Evolutionary conservation across 768 basidiomycete genomes (phyloP).

Genomic region (Candolleomyces eurysporus): DNA sequence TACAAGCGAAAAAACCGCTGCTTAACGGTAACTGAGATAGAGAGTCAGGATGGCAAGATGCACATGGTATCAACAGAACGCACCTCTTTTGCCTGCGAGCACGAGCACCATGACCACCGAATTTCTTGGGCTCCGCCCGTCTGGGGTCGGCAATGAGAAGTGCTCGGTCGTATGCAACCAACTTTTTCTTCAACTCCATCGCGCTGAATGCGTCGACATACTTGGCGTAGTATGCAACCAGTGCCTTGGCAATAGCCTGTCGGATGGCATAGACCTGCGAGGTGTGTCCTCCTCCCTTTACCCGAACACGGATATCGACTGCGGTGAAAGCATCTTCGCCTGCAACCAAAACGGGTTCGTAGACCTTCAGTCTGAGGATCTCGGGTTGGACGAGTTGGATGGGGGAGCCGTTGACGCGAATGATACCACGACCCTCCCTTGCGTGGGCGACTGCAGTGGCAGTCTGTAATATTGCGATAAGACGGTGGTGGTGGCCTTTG

Average conservation of each 20-base stretch:
- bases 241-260: slow-evolving; percentile 96
- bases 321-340: slow-evolving; percentile 84
- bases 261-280: slow-evolving; percentile 99
- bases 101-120: slow-evolving; percentile 97
- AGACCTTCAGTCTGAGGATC: slow-evolving; percentile 96
- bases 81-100: slow-evolving; percentile 97
- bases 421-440: slow-evolving; percentile 92
- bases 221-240: slow-evolving; percentile 98
- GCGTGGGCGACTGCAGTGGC: slow-evolving; percentile 98
- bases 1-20: slow-evolving; percentile 31
- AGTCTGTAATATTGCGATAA: slow-evolving; percentile 52
- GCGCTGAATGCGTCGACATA: slow-evolving; percentile 97
- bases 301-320: slow-evolving; percentile 95
- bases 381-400: slow-evolving; percentile 94
- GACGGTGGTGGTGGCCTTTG: not conserved
- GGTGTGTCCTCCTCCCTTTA: slow-evolving; percentile 99
- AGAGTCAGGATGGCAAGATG: slow-evolving; percentile 12
- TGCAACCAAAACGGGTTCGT: slow-evolving; percentile 93
- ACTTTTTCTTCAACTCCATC: slow-evolving; percentile 96
- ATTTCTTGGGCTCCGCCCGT: slow-evolving; percentile 99
- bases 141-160: slow-evolving; percentile 91
- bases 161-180: slow-evolving; percentile 92
- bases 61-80: slow-evolving; percentile 18
- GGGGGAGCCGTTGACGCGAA: slow-evolving; percentile 96
- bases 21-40: slow-evolving; percentile 73